Evolutionary conservation across 345 rosid species (phyloP), one percentile per base, ranked within the genome.

Genomic region (Citrus cavaleriei): DNA sequence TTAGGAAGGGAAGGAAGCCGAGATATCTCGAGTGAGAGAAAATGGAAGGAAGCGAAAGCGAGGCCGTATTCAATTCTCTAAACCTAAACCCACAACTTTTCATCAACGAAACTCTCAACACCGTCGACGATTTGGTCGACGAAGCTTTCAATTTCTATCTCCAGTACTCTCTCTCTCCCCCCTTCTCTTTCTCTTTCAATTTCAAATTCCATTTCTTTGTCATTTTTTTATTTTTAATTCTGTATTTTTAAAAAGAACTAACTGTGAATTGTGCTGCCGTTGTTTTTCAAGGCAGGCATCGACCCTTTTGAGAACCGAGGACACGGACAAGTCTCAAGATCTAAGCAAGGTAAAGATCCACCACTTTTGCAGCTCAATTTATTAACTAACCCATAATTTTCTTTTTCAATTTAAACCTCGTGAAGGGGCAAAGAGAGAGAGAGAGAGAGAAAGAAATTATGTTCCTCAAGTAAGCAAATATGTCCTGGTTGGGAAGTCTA

Each of bases 41-140:
- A 87, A 89, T 95, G 99, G 95, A 90, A 85, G 93, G 96, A 18
- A 89, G 89, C 76, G 92, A 89, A 73, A 84, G 90, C 80, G 90
- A 89, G 28, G 89, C 84, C 16, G 77, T 91, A 10, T 93, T 89
- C 80, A 84, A 87, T 64, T 87, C 95, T 14, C 82, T 92, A 78
- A 85, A 89, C 65, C 81, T 95, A 7, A 88, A 92, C 59, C 98
- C 99, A 42, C 90, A 85, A 58, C 81, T 88, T 42, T 91, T 95
- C 90, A 80, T 92, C 87, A 93, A 92, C 79, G 93, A 89, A 81
- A 82, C 91, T 72, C 85, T 93, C 63, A 92, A 95, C 85, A 76
- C 89, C 61, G 87, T 92, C 78, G 91, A 91, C 57, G 91, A 92
- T 79, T 34, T 90, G 76, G 68, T 91, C 67, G 87, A 87, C 74